Percentiles rank a stretch among this genome's conserved stretches.
These are phyloP conservation scores for Pelargonium myrrhifolium DNA, from an alignment of 441 rosid genomes.

Conservation along the genomic window DNA sequence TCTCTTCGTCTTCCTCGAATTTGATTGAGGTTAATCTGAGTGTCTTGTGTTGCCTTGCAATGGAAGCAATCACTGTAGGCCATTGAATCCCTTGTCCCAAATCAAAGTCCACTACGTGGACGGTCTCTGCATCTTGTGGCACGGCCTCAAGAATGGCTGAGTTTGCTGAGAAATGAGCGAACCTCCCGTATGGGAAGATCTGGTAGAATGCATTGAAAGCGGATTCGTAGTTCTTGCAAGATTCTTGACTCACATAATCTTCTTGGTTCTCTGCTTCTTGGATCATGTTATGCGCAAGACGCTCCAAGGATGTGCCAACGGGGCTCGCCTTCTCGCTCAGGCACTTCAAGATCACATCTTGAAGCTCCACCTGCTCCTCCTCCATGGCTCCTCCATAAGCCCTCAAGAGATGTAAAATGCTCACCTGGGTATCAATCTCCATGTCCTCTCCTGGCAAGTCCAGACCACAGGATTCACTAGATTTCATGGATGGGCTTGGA, in stretches of 20 bases:
- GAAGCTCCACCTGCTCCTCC: conserved; percentile 33
- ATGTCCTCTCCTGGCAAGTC: conserved; percentile 22
- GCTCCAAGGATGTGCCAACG: conserved; percentile 35
- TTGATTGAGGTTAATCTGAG: conserved; percentile 25
- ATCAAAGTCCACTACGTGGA: conserved; percentile 32
- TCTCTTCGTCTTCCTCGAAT: conserved; percentile 16
- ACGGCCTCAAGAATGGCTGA: conserved; percentile 30
- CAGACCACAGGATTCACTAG: conserved; percentile 19
- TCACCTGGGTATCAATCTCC: conserved; percentile 25
- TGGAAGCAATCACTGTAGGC: conserved; percentile 25
- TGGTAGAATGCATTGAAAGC: conserved; percentile 31
- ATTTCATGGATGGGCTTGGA: conserved; percentile 29
- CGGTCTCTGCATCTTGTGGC: conserved; percentile 19
- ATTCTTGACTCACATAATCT: conserved; percentile 23
- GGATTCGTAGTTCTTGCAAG: conserved; percentile 21
- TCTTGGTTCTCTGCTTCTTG: conserved; percentile 16
- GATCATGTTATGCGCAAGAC: conserved; percentile 30
- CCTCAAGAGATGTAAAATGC: conserved; percentile 39
- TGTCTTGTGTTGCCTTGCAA: conserved; percentile 15
- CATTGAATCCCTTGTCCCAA: conserved; percentile 34
- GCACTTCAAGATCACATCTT: conserved; percentile 31
- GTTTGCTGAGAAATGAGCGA: conserved; percentile 35
- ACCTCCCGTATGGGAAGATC: conserved; percentile 30
- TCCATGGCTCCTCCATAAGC: conserved; percentile 52
- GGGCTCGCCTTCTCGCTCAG: conserved; percentile 35